Conservation (phyloP, 768 basidiomycete genomes). For the Calvatia gigantea region DNA sequence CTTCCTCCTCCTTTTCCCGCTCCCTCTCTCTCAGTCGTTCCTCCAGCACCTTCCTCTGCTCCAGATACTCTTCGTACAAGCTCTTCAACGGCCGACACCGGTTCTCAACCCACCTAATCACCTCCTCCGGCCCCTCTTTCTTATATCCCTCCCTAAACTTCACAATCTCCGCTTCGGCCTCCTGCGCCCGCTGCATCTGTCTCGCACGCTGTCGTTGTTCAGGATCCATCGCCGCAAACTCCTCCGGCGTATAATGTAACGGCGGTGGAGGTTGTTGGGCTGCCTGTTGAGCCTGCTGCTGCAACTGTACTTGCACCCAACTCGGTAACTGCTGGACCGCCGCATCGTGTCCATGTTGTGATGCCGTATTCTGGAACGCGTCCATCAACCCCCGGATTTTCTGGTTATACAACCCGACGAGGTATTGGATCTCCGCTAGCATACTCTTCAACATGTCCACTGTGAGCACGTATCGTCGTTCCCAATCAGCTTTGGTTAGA, state of each 20-base stretch:
- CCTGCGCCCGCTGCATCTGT: constrained; percentile 10
- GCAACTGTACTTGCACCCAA: constrained; percentile 12
- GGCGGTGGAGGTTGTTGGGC: background rate
- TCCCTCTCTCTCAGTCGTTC: constrained; percentile 7
- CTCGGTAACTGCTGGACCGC: constrained; percentile 11
- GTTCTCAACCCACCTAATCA: constrained; percentile 12
- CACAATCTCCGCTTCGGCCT: constrained; percentile 7
- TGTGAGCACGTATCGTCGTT: constrained; percentile 11
- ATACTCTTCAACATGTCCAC: constrained; percentile 11
- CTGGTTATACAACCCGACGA: constrained; percentile 11
- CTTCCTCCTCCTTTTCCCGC: constrained; percentile 7
- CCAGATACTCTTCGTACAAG: constrained; percentile 11
- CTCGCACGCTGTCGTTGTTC: constrained; percentile 1
- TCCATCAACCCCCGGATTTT: constrained; percentile 10
- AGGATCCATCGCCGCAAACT: constrained; percentile 6
- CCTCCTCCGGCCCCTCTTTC: constrained; percentile 10
- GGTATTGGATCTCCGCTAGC: constrained; percentile 12
- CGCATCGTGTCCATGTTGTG: constrained; percentile 8
- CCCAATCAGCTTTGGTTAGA: constrained; percentile 10
- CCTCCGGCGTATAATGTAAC: constrained; percentile 2
- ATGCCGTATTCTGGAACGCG: constrained; percentile 8
- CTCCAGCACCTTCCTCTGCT: constrained; percentile 9
- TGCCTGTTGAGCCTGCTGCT: constrained; percentile 10
- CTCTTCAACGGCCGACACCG: constrained; percentile 11
- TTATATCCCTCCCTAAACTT: constrained; percentile 10